Base-by-base conservation (phyloP, 169 alveolate species). In the Eimeria brunetti region DNA sequence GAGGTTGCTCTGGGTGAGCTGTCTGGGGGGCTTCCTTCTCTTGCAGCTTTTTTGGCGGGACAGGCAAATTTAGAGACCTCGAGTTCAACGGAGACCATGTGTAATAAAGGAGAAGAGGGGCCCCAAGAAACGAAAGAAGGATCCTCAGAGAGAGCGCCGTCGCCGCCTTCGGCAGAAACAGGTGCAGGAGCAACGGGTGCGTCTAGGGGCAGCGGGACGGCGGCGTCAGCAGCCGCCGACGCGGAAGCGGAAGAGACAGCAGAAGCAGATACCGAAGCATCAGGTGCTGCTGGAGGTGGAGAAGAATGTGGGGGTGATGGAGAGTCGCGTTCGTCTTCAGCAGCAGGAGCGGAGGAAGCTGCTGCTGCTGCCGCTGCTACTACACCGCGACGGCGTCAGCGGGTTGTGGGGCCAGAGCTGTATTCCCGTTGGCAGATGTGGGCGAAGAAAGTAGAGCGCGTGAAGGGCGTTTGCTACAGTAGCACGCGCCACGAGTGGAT, bases 381-480 rank as follows among this genome's bases (percentile, higher is more conserved):
- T 36, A 86, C 92, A 16, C 92, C 92, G 60, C 78, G 92, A 24
- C 60, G 92, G n/a, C 78, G 92, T 33, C 92, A 86, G 92, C 92
- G 92, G 12, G 92, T 86, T 16, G 92, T 86, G 58, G 92, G 92
- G 16, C 92, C 92, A 1, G 92, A 86, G 81, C 33, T 86, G 75
- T 73, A 76, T 16, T 49, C 22, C 83, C 89, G 89, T 24, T 90
- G 95, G 95, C 88, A 73, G 51, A 58, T 78, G 80, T 16, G 20
- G 62, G 95, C 95, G 44, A 73, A 58, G 78, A 33, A 36, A 12
- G 89, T 75, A 12, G 89, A 76, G 14, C 60, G 89, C 36, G 71
- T 90, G 46, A 73, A 90, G 89, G 95, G 95, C 20, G 95, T 90
- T 27, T 90, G 89, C 53, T 90, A 73, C 90, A 90, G 95, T 89